Evolutionary conservation across 164 flowering plant species (phyloP), one percentile per base, ranked within the genome.

Genomic region (Kalanchoe fedtschenkoi): DNA sequence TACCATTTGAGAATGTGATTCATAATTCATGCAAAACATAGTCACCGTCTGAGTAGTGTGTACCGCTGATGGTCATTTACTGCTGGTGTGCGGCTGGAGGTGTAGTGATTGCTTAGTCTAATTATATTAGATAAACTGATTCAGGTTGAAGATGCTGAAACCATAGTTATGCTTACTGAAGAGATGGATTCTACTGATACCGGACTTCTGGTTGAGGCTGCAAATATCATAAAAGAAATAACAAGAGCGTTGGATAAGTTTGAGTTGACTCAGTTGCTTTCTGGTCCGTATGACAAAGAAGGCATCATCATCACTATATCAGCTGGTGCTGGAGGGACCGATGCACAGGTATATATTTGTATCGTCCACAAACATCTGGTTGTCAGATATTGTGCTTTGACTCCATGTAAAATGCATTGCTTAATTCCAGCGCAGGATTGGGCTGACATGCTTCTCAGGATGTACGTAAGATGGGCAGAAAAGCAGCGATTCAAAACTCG

Each of bases 381-480:
- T 22, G 13, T 33, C 35, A 32, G 44, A 44, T 22, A 15, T 28
- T 19, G 8, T 60, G 26, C 7, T 41, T 58, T 32, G 8, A 60
- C 32, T 64, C 14, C 63, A 29, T 65, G 63, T 70, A 61, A 66
- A 70, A 66, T 58, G 34, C 42, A 63, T 70, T 77, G 77, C 78
- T 85, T 68, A 62, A 69, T 64, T 84, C 79, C 95, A 89, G 99
- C 87, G 96, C 96, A 93, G 97, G 99, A 93, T 75, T 93, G 97
- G 99, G 97, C 99, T 71, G 97, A 95, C 78, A 91, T 95, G 97
- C 95, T 91, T 73, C 93, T 91, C 28, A 83, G 99, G 66, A 95
- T 95, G 99, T 95, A 95, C 63, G 67, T 87, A 66, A 85, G 99
- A 75, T 95, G 99, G 99, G 97, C 89, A 65, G 99, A 95, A 75